Evolutionary conservation across 495 filamentous ascomycete genomes (phyloP).

Genomic region (Tuber microsphaerosporum): DNA sequence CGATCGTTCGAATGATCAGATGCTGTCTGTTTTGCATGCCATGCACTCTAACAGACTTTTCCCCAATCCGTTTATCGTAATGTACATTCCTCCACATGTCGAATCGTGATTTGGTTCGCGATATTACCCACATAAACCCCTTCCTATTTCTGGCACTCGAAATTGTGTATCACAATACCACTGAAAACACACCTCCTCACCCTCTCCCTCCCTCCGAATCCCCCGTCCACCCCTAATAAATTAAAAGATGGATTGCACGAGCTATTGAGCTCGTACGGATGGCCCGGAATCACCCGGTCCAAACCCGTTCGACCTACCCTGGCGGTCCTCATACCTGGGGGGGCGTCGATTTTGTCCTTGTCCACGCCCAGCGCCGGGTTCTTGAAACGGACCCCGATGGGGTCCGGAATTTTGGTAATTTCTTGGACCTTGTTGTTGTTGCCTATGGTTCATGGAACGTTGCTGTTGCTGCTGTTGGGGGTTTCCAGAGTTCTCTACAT

Average conservation of each 20-base stretch:
- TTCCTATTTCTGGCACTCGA: constrained; percentile 27
- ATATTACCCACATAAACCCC: constrained; percentile 29
- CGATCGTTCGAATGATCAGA: neutral
- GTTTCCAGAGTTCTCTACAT: constrained; percentile 16
- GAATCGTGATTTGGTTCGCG: constrained; percentile 25
- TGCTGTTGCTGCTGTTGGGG: constrained; percentile 29
- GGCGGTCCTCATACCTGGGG: constrained; percentile 21
- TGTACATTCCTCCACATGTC: constrained; percentile 37
- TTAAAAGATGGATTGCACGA: constrained; percentile 14
- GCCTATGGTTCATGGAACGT: constrained; percentile 13
- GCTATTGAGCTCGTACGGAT: constrained; percentile 37
- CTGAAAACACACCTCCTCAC: constrained; percentile 4
- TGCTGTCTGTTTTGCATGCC: constrained; percentile 2
- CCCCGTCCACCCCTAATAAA: neutral
- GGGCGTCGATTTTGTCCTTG: constrained; percentile 28
- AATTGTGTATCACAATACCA: constrained; percentile 24
- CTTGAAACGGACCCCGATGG: constrained; percentile 28
- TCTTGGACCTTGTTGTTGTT: constrained; percentile 29
- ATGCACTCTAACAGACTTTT: constrained; percentile 40
- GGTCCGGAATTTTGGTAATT: constrained; percentile 22
- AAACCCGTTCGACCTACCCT: constrained; percentile 28
- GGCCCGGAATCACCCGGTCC: constrained; percentile 33
- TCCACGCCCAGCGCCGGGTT: constrained; percentile 25
- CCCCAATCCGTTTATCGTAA: constrained; percentile 35
- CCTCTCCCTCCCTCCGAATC: neutral